phyloP scores from a whole-genome alignment of 2,329 filamentous ascomycete species.

The Aspergillus candidus region DNA sequence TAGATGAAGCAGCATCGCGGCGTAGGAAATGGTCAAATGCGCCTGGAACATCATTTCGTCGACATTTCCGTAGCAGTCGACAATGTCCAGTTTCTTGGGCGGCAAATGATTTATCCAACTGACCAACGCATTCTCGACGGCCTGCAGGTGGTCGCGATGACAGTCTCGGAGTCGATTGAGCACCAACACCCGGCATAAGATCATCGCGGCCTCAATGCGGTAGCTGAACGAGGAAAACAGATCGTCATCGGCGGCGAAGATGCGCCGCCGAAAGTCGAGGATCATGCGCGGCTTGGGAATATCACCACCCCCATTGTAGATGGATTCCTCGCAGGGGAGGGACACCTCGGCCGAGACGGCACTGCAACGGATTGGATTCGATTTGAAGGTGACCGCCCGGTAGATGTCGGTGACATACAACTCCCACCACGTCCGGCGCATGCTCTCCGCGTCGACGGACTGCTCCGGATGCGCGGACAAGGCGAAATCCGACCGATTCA shows the following conservation, averaged over 20 bases:
- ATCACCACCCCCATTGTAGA: conserved; percentile 45
- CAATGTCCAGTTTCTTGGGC: conserved; percentile 58
- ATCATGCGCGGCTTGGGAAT: conserved; percentile 57
- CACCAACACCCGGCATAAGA: conserved; percentile 65
- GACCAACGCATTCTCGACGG: conserved; percentile 50
- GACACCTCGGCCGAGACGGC: conserved; percentile 63
- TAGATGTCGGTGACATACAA: conserved; percentile 71
- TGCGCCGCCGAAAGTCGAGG: conserved; percentile 50
- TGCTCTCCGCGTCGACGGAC: conserved; percentile 67
- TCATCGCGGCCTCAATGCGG: conserved; percentile 70
- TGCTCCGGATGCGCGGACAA: conserved; percentile 37
- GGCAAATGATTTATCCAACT: conserved; percentile 79
- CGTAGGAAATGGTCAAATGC: conserved; percentile 35
- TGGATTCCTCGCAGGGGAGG: conserved; percentile 71
- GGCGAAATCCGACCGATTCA: conserved; percentile 62
- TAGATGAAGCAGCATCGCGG: conserved; percentile 66
- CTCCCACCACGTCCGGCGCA: conserved; percentile 85
- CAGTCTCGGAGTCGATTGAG: conserved; percentile 33
- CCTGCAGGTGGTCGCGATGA: conserved; percentile 51
- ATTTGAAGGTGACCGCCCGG: conserved; percentile 59
- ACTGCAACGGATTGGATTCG: conserved; percentile 54
- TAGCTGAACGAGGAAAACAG: conserved; percentile 79
- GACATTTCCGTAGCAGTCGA: conserved; percentile 62
- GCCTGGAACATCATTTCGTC: conserved; percentile 56
- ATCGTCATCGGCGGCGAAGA: conserved; percentile 59